Conservation (phyloP, 768 basidiomycete genomes). For the Lentinula lateritia region DNA sequence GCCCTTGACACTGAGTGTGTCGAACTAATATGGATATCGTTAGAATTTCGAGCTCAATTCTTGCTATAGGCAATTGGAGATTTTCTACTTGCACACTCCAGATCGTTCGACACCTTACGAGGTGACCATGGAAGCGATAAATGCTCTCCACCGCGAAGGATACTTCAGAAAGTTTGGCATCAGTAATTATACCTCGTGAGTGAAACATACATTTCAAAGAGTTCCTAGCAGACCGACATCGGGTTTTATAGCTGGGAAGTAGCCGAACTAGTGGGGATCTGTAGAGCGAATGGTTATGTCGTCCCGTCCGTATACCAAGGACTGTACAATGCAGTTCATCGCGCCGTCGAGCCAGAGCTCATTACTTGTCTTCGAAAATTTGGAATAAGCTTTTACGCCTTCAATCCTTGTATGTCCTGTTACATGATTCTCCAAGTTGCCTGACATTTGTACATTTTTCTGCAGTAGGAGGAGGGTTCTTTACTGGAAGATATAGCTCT, state of each 20-base stretch:
- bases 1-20: constrained; percentile 39
- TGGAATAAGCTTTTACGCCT: constrained; percentile 50
- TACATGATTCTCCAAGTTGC: not conserved
- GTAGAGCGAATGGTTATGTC: constrained; percentile 44
- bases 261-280: constrained; percentile 54
- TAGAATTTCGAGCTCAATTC: not conserved
- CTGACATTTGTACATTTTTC: constrained; percentile 6
- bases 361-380: constrained; percentile 55
- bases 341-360: constrained; percentile 36
- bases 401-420: constrained; percentile 41
- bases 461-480: constrained; percentile 54
- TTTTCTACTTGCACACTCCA: constrained; percentile 57
- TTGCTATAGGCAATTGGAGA: constrained; percentile 30
- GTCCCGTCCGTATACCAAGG: constrained; percentile 53
- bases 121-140: constrained; percentile 46
- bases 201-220: constrained; percentile 12
- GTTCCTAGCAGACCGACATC: not conserved
- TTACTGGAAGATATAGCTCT: constrained; percentile 47
- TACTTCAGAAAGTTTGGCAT: constrained; percentile 59
- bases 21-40: constrained; percentile 18
- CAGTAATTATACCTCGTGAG: constrained; percentile 53
- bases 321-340: constrained; percentile 38
- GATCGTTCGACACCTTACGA: constrained; percentile 54
- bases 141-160: constrained; percentile 53
- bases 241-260: constrained; percentile 45